phyloP scores from a whole-genome alignment of 2,329 filamentous ascomycete species.

The Claviceps purpurea region DNA sequence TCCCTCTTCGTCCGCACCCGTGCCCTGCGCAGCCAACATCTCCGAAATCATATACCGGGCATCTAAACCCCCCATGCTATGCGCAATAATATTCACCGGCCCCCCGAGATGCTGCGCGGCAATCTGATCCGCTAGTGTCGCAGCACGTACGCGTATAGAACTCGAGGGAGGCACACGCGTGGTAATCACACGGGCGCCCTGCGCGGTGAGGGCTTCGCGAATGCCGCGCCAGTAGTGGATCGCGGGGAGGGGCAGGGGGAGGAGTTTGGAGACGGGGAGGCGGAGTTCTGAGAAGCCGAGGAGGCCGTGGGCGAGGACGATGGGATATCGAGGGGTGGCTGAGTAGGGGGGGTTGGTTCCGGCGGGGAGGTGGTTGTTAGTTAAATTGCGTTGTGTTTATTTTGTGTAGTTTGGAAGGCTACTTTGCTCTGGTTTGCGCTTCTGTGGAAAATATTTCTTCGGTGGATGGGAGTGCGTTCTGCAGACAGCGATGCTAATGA shows the following conservation, averaged over 20 bases:
- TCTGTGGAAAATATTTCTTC: too few species aligned
- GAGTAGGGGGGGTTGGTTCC: neutral
- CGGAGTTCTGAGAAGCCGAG: constrained; percentile 48
- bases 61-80: constrained; percentile 55
- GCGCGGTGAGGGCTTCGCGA: constrained; percentile 38
- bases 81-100: constrained; percentile 60
- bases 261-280: constrained; percentile 41
- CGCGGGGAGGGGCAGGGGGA: constrained; percentile 36
- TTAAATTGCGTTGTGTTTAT: neutral
- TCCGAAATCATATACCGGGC: constrained; percentile 52
- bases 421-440: too few species aligned
- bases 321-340: constrained; percentile 45
- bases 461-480: too few species aligned
- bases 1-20: neutral
- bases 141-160: constrained; percentile 47
- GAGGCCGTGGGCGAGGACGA: constrained; percentile 53
- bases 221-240: constrained; percentile 56
- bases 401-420: too few species aligned
- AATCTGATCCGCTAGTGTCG: constrained; percentile 42
- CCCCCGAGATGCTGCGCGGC: constrained; percentile 10
- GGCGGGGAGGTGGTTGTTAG: neutral
- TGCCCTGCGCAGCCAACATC: neutral
- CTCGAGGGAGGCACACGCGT: constrained; percentile 48
- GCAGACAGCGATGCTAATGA: neutral
- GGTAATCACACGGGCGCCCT: constrained; percentile 42